Evolutionary conservation across 257 asterid genomes (phyloP).

Genomic region (Rhazya stricta): DNA sequence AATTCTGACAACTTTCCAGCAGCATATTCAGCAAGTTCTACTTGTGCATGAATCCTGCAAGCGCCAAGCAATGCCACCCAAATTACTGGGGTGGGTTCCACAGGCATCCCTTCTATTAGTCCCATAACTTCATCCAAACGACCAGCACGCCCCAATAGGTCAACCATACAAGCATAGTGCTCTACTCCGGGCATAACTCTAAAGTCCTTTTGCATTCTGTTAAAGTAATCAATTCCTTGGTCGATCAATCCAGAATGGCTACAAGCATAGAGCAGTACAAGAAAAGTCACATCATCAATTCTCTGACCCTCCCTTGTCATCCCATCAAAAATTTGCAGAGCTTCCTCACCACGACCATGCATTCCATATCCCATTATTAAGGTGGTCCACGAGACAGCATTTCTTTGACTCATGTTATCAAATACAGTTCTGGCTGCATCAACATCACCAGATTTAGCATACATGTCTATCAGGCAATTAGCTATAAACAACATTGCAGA

Average conservation of each 20-base stretch:
- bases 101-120: constrained; percentile 57
- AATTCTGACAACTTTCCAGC: constrained; percentile 50
- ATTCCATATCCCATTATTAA: constrained; percentile 86
- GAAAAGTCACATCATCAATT: constrained; percentile 70
- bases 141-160: constrained; percentile 85
- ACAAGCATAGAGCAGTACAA: constrained; percentile 82
- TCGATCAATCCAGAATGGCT: constrained; percentile 92
- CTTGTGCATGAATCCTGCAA: constrained; percentile 81
- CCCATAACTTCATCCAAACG: constrained; percentile 67
- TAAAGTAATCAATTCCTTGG: constrained; percentile 60
- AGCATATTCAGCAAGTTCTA: constrained; percentile 76
- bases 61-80: constrained; percentile 86
- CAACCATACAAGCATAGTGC: constrained; percentile 87
- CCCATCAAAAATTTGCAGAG: constrained; percentile 48
- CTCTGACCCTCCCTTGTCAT: constrained; percentile 48
- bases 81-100: constrained; percentile 58
- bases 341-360: constrained; percentile 85
- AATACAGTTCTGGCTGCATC: constrained; percentile 66
- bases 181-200: constrained; percentile 63
- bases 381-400: constrained; percentile 78
- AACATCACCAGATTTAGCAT: constrained; percentile 81
- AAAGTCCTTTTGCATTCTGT: constrained; percentile 50
- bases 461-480: constrained; percentile 89
- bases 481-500: constrained; percentile 62
- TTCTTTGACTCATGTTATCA: constrained; percentile 51